Evolutionary conservation across 1,284 basidiomycete genomes (phyloP).

Genomic region (Trichosporon inkin): DNA sequence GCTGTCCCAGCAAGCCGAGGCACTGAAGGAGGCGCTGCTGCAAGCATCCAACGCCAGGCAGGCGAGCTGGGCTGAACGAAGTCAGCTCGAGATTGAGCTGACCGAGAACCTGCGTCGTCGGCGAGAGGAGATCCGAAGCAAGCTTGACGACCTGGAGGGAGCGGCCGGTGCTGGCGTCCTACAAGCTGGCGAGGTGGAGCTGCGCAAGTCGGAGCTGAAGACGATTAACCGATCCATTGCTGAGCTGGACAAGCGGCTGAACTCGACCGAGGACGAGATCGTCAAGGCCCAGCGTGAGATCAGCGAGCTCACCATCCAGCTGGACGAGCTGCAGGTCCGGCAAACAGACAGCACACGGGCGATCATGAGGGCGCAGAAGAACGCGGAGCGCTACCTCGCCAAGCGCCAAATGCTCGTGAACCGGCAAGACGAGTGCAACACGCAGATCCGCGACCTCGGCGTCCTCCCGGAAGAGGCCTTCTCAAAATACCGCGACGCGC

Average conservation of each 20-base stretch:
- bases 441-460: constrained; percentile 91
- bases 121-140: constrained; percentile 68
- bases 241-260: constrained; percentile 46
- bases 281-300: constrained; percentile 64
- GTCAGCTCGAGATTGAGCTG: constrained; percentile 83
- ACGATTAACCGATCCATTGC: constrained; percentile 64
- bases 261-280: constrained; percentile 50
- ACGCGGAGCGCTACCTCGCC: constrained; percentile 85
- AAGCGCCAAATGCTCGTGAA: constrained; percentile 79
- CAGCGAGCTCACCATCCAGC: constrained; percentile 59
- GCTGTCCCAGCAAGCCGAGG: constrained; percentile 73
- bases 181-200: constrained; percentile 61
- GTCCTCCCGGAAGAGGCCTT: constrained; percentile 97
- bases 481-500: constrained; percentile 81
- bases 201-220: constrained; percentile 64
- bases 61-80: constrained; percentile 65
- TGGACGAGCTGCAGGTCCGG: constrained; percentile 74
- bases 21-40: constrained; percentile 64
- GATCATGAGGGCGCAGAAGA: constrained; percentile 87
- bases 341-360: constrained; percentile 79
- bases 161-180: constrained; percentile 60
- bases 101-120: constrained; percentile 79
- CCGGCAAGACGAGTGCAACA: constrained; percentile 87
- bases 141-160: constrained; percentile 68
- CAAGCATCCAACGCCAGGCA: constrained; percentile 66